Conservation (phyloP, 805 yeast species). For the Saccharomycopsis sp. region DNA sequence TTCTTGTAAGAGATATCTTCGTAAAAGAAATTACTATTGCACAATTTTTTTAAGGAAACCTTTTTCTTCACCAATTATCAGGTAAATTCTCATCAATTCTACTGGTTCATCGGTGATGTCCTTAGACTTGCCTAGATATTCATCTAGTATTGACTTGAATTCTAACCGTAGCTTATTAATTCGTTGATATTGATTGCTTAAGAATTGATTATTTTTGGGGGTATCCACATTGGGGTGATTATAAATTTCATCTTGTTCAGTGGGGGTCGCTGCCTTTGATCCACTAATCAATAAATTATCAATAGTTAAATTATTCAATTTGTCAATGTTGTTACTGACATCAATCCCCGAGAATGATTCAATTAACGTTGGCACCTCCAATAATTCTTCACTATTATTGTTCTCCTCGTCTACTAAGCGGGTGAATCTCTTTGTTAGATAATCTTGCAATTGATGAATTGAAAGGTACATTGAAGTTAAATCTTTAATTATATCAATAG, state of each 20-base stretch:
- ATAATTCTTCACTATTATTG: constrained; percentile 1
- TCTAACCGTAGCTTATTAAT: constrained; percentile 17
- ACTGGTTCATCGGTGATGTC: neutral
- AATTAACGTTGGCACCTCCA: neutral
- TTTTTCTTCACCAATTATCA: constrained; percentile 13
- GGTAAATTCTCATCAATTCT: constrained; percentile 15
- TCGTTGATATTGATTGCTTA: constrained; percentile 11
- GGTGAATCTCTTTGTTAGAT: neutral
- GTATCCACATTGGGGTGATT: neutral
- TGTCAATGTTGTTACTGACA: constrained; percentile 10
- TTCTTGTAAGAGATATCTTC: neutral
- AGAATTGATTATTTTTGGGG: constrained; percentile 3
- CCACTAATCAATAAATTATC: constrained; percentile 1
- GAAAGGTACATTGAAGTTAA: constrained; percentile 17
- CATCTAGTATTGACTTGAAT: constrained; percentile 15
- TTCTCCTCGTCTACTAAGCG: neutral
- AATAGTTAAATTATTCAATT: constrained; percentile 9
- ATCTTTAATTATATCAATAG: constrained; percentile 6
- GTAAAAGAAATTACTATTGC: neutral
- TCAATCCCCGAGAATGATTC: constrained; percentile 4
- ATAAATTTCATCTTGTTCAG: constrained; percentile 4
- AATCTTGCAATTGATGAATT: constrained; percentile 13
- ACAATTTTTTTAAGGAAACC: constrained; percentile 8
- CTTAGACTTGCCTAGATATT: neutral
- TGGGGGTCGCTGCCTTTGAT: neutral